Evolutionary conservation across 495 filamentous ascomycete genomes (phyloP), one percentile per base, ranked within the genome.

Genomic region (Tuber umbilicatum): DNA sequence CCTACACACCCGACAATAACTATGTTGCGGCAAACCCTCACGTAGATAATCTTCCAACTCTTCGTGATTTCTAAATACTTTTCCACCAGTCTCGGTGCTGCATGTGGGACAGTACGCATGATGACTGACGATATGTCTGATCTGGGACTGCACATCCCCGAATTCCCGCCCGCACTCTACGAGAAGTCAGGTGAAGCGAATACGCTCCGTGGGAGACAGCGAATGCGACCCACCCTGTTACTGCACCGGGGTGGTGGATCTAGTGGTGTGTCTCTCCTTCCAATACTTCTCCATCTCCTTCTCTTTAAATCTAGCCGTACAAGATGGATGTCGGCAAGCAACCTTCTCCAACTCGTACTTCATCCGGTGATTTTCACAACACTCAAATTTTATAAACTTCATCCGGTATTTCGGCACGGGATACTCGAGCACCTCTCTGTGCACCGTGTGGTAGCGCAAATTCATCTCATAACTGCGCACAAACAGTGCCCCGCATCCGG

Each of bases 1-100:
- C 41, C 71, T 19, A 23, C 77, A 79, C 41, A 79, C 35, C 77
- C 77, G 72, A 27, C 77, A 79, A 70, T 79, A 79, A 41, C 71
- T 40, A 31, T 79, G 77, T 16, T 40, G 68, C 10, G 43, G 72
- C 21, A 68, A 39, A 19, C 67, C 68, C 23, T 64, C 69, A 40
- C 77, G 70, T 37, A 79, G 60, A 72, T 79, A 75, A 21, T 70
- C 71, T 67, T 79, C 75, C 40, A 68, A 45, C 19, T 79, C 77
- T 72, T n/a, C n/a, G n/a, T n/a, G n/a, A n/a, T n/a, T n/a, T n/a
- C n/a, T n/a, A n/a, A n/a, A n/a, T n/a, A n/a, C n/a, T n/a, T n/a
- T n/a, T n/a, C n/a, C n/a, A n/a, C n/a, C n/a, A n/a, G n/a, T n/a
- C n/a, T n/a, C n/a, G n/a, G n/a, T n/a, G n/a, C n/a, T n/a, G n/a